Conservation (phyloP, 2,329 filamentous ascomycete species). For the Alternaria panax region DNA sequence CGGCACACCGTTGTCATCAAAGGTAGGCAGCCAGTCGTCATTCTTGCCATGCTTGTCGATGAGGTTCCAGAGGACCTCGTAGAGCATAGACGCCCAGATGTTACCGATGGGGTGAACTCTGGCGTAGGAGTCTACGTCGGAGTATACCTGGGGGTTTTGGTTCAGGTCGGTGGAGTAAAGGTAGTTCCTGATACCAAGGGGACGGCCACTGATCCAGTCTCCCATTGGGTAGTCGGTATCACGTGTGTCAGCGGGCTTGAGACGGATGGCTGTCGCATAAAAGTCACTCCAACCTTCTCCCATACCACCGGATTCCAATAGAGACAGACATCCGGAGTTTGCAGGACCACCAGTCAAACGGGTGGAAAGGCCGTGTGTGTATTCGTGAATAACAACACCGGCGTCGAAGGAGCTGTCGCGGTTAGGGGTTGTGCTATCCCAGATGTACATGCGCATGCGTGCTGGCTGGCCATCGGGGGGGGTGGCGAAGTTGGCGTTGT, state of each 20-base stretch:
- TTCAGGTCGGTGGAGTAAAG: slow-evolving; percentile 61
- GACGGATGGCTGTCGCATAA: slow-evolving; percentile 60
- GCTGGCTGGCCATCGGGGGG: slow-evolving; percentile 51
- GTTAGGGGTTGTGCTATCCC: slow-evolving; percentile 57
- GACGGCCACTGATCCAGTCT: slow-evolving; percentile 57
- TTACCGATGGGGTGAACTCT: slow-evolving; percentile 60
- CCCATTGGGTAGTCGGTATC: slow-evolving; percentile 59
- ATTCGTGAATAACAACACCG: slow-evolving; percentile 65
- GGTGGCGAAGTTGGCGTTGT: slow-evolving; percentile 67
- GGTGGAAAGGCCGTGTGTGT: slow-evolving; percentile 58
- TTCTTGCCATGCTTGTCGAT: slow-evolving; percentile 65
- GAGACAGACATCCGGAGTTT: slow-evolving; percentile 59
- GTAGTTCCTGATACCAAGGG: slow-evolving; percentile 58
- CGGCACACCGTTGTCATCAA: slow-evolving; percentile 56
- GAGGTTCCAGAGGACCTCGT: slow-evolving; percentile 66
- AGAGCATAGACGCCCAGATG: slow-evolving; percentile 62
- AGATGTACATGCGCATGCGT: slow-evolving; percentile 68
- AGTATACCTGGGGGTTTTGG: slow-evolving; percentile 62
- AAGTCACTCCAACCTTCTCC: slow-evolving; percentile 67
- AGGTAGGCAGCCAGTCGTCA: slow-evolving; percentile 51
- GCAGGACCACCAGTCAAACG: slow-evolving; percentile 66
- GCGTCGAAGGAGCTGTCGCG: slow-evolving; percentile 67
- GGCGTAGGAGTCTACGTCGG: slow-evolving; percentile 49
- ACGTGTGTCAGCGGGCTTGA: slow-evolving; percentile 58
- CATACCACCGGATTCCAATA: slow-evolving; percentile 63